These are phyloP conservation scores for Talaromyces trachyspermus DNA, from an alignment of 495 filamentous ascomycete genomes.

Conservation along the genomic window DNA sequence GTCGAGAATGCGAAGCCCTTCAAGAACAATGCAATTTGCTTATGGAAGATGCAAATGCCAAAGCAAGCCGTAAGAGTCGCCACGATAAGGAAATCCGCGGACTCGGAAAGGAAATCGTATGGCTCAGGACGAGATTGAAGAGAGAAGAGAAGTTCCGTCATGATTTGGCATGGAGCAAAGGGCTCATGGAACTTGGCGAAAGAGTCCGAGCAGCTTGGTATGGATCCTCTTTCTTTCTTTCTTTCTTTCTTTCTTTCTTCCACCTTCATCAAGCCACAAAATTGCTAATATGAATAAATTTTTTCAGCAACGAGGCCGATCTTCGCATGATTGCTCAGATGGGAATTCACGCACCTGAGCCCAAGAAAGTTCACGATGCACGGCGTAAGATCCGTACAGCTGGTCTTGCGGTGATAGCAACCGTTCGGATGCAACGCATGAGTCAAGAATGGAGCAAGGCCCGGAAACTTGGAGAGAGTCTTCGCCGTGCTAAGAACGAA, in stretches of 20 bases:
- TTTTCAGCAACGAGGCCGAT: constrained; percentile 79
- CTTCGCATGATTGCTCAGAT: constrained; percentile 76
- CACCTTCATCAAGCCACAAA: constrained; percentile 7
- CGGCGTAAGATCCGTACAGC: constrained; percentile 42
- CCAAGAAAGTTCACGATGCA: constrained; percentile 22
- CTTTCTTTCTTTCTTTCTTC: constrained; percentile 19
- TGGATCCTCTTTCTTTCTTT: constrained; percentile 34
- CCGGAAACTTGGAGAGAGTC: constrained; percentile 37
- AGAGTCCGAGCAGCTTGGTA: constrained; percentile 76
- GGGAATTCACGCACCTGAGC: constrained; percentile 48
- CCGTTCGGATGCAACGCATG: constrained; percentile 48
- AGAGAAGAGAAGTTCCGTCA: constrained; percentile 73
- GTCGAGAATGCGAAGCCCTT: constrained; percentile 46
- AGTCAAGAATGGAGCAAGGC: constrained; percentile 42
- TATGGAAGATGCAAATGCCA: constrained; percentile 37
- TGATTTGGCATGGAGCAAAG: constrained; percentile 74
- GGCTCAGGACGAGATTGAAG: constrained; percentile 68
- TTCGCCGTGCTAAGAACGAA: constrained; percentile 39
- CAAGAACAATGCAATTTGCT: constrained; percentile 46
- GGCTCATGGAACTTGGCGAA: constrained; percentile 69
- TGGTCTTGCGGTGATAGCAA: constrained; percentile 45
- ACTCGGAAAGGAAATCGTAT: constrained; percentile 81
- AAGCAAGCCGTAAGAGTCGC: constrained; percentile 41
- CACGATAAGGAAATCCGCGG: constrained; percentile 79
- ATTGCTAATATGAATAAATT: constrained; percentile 10